These are phyloP conservation scores for Aspergillus proliferans DNA, from an alignment of 2,329 filamentous ascomycete species.

Conservation along the genomic window DNA sequence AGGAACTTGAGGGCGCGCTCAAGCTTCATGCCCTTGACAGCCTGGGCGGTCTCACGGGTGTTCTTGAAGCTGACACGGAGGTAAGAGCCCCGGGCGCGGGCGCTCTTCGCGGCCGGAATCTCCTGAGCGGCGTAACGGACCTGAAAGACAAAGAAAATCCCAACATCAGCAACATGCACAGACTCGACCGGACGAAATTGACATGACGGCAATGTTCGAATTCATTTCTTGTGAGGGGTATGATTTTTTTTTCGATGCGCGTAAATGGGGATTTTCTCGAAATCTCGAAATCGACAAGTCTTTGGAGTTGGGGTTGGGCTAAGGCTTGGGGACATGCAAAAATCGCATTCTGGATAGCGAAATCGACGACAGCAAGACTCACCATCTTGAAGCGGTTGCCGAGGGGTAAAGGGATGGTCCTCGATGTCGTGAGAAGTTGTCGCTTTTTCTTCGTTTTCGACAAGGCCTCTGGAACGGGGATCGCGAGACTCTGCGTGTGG, in stretches of 20 bases:
- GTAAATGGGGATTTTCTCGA: background rate
- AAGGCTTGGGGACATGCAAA: background rate
- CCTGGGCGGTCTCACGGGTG: conserved; percentile 98
- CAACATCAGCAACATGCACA: conserved; percentile 21
- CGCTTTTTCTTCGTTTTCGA: conserved; percentile 25
- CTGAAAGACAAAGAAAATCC: conserved; percentile 41
- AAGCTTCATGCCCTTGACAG: conserved; percentile 99
- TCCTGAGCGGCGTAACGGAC: conserved; percentile 94
- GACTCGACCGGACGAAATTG: too few species aligned
- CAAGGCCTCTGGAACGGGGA: conserved; percentile 21
- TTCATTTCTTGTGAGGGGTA: background rate
- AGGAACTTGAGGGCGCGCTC: conserved; percentile 93
- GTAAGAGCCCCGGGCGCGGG: conserved; percentile 96
- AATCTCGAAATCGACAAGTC: background rate
- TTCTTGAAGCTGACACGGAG: conserved; percentile 99
- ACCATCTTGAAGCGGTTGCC: conserved; percentile 44
- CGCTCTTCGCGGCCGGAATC: conserved; percentile 84
- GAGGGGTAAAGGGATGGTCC: conserved; percentile 35
- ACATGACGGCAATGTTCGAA: background rate
- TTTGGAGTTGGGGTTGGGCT: background rate
- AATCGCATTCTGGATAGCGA: conserved; percentile 1
- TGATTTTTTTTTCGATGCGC: background rate
- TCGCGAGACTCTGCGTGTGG: conserved; percentile 26
- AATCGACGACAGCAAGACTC: conserved; percentile 21
- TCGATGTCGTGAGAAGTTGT: conserved; percentile 36